Evolutionary conservation across 345 rosid genomes (phyloP), one percentile per base, ranked within the genome.

Genomic region (Heritiera fomes): DNA sequence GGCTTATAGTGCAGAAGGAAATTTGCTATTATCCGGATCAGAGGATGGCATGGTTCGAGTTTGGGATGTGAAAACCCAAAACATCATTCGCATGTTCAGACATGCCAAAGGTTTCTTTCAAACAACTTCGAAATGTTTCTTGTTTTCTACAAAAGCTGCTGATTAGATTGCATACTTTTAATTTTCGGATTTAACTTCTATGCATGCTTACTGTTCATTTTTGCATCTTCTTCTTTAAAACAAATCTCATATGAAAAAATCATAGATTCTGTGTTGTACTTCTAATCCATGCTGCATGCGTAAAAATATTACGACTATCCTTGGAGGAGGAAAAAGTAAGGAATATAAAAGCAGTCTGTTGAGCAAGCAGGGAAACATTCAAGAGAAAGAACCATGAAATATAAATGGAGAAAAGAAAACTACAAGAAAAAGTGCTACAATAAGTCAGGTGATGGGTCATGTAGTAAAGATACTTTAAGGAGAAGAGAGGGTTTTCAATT

Each of bases 31-130:
- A 32, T 88, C 93, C 79, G 97, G 97, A 69, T 90, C 97, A 63
- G 94, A 88, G 81, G 97, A 93, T 81, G 99, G 99, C 68, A 53
- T 82, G 77, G 79, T 95, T 83, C 82, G 88, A 82, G 87, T 89
- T 82, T 95, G 91, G 92, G 86, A 93, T 73, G 85, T 89, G 63
- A 84, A 69, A 81, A 83, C 82, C 55, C 86, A 82, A 63, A 83
- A 75, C 43, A 80, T 81, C 6, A 70, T 92, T 66, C 94, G 90
- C 43, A 87, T 88, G 79, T 83, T 93, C 71, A 55, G 80, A 75
- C 94, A 86, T 83, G 88, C 89, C 49, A 91, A 88, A 92, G 89
- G 98, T 95, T 83, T 75, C 34, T 38, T 49, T 28, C 23, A 13
- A 2, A 60, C 34, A 74, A 74, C 67, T 23, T 20, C 49, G 53